A percentile compares a stretch with the other conserved stretches of the same genome.
Conservation (phyloP, 306 rosid genomes). For the Quercus cerris region DNA sequence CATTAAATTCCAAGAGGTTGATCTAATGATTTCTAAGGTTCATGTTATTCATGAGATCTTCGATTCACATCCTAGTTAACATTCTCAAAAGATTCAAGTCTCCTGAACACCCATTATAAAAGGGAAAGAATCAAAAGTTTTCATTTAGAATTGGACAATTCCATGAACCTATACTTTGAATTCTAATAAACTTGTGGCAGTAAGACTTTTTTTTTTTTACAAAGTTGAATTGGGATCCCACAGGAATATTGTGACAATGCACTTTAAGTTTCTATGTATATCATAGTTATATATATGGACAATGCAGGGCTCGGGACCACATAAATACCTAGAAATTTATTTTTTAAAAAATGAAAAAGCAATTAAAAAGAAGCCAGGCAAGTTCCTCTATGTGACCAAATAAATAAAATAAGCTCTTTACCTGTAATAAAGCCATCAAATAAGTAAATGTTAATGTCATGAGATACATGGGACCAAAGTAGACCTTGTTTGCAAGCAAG, state of each 20-base stretch:
- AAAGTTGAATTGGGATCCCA: background rate
- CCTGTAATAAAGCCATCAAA: background rate
- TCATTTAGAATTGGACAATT: background rate
- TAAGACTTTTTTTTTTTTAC: background rate
- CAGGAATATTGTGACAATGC: background rate
- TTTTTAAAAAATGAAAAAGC: background rate
- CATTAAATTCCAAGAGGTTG: no score
- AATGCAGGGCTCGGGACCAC: background rate
- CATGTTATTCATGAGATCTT: no score
- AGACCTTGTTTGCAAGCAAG: constrained; percentile 37
- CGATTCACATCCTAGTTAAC: no score
- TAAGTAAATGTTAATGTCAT: background rate
- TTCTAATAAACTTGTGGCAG: background rate
- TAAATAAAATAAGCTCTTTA: background rate
- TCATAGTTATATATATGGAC: no score
- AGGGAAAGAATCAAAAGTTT: no score
- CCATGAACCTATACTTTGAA: background rate
- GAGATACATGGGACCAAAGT: constrained; percentile 31
- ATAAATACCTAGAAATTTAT: background rate
- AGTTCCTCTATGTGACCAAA: background rate
- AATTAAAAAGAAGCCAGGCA: constrained; percentile 1
- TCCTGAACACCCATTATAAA: no score
- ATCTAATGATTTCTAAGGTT: no score
- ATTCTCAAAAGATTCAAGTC: no score
- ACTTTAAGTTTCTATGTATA: background rate